Percentiles rank a stretch among this genome's conserved stretches.
phyloP scores from a whole-genome alignment of 2,329 filamentous ascomycete genomes.

The Cladophialophora immunda region DNA sequence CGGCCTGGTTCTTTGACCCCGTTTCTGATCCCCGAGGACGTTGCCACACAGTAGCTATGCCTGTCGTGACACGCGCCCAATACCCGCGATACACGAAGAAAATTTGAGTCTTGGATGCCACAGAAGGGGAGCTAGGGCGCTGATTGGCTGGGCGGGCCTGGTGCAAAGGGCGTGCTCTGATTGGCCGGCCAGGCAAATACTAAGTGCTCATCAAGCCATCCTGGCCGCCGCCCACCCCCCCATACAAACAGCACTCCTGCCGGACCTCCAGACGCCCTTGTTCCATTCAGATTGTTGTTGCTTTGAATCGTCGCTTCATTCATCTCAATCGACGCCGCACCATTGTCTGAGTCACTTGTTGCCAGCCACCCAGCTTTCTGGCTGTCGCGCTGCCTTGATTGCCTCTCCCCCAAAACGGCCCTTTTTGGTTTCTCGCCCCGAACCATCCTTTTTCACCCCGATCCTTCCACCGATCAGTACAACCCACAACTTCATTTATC shows the following conservation, averaged over 20 bases:
- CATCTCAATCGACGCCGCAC: background rate
- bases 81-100: background rate
- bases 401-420: background rate
- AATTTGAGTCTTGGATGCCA: conserved; percentile 5
- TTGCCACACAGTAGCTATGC: background rate
- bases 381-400: conserved; percentile 7
- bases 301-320: conserved; percentile 10
- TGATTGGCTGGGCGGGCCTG: conserved; percentile 11
- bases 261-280: conserved; percentile 5
- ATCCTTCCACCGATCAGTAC: background rate
- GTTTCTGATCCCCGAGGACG: background rate
- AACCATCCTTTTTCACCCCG: conserved; percentile 19
- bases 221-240: conserved; percentile 5
- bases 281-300: conserved; percentile 17
- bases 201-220: conserved; percentile 10
- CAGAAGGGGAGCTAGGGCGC: background rate
- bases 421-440: conserved; percentile 15
- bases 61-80: background rate
- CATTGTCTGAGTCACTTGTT: conserved; percentile 2
- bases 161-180: background rate
- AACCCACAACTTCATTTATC: conserved; percentile 12
- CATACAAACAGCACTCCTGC: conserved; percentile 10
- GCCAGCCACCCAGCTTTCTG: background rate
- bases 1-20: background rate
- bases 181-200: conserved; percentile 1